These are phyloP conservation scores for Fusarium buxicola DNA, from an alignment of 2,329 filamentous ascomycete genomes.

Conservation along the genomic window DNA sequence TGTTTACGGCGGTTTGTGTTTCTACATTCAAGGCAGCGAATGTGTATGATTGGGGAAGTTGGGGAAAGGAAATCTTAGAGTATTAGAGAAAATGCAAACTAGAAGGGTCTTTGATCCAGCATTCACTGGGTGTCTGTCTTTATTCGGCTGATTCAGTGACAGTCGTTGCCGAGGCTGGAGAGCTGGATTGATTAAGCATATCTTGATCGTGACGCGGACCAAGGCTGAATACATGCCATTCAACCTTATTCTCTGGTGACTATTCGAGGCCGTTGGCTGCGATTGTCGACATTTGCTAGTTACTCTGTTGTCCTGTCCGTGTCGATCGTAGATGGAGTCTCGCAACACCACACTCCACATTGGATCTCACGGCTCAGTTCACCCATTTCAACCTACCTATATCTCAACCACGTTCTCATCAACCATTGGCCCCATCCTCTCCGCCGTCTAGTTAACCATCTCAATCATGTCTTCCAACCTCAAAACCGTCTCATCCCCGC, in stretches of 20 bases:
- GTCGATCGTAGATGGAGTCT: background rate
- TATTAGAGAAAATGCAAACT: constrained; percentile 47
- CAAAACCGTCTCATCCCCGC: constrained; percentile 46
- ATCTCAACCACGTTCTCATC: background rate
- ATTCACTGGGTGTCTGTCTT: constrained; percentile 1
- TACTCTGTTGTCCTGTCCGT: background rate
- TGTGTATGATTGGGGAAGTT: constrained; percentile 20
- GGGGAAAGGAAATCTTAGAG: constrained; percentile 42
- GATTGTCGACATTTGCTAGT: too few species aligned
- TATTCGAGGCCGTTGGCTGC: too few species aligned
- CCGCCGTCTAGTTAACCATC: constrained; percentile 39
- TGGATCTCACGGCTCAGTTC: background rate
- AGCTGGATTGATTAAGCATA: background rate
- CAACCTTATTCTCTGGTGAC: too few species aligned
- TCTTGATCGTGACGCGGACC: too few species aligned
- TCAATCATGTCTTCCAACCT: constrained; percentile 42
- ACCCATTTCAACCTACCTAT: background rate
- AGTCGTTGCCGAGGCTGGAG: background rate
- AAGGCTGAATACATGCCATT: too few species aligned
- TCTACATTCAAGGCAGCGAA: constrained; percentile 17
- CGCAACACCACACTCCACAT: background rate
- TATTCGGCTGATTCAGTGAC: background rate
- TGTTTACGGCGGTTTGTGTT: constrained; percentile 22
- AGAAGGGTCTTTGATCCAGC: constrained; percentile 28
- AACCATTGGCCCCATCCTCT: constrained; percentile 51